These are phyloP conservation scores for Cornus kousa DNA, from an alignment of 148 eudicot species.

Conservation along the genomic window DNA sequence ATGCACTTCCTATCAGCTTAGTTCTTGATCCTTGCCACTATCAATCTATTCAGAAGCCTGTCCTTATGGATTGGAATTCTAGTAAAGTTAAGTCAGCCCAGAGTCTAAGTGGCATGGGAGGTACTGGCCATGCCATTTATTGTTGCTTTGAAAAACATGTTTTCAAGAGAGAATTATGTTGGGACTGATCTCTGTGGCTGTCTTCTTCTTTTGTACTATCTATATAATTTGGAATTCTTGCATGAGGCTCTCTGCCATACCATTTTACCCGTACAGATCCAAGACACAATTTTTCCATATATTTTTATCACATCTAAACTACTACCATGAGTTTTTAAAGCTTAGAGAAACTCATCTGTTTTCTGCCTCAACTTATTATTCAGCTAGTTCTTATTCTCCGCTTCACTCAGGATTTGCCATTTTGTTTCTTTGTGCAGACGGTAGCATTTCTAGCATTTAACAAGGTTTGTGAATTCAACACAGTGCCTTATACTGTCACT, in stretches of 20 bases:
- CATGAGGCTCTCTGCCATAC: conserved; percentile 88
- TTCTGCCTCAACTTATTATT: conserved; percentile 84
- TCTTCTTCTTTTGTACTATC: conserved; percentile 72
- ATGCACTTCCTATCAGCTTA: conserved; percentile 75
- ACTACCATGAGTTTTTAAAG: conserved; percentile 57
- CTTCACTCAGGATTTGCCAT: no score
- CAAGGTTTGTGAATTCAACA: conserved; percentile 48
- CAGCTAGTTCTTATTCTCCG: no score
- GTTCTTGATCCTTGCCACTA: conserved; percentile 80
- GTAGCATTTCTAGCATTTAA: conserved; percentile 96
- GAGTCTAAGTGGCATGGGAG: conserved; percentile 18
- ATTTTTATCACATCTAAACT: conserved; percentile 92
- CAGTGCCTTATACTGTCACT: no score
- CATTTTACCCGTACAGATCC: conserved; percentile 95
- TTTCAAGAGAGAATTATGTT: conserved; percentile 61
- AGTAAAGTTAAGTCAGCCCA: conserved; percentile 23
- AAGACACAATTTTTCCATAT: conserved; percentile 93
- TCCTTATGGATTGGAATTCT: conserved; percentile 58
- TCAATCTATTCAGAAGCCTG: conserved; percentile 62
- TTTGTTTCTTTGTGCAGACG: conserved; percentile 74
- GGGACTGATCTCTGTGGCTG: conserved; percentile 67
- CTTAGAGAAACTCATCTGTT: conserved; percentile 78
- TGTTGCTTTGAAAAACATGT: conserved; percentile 42
- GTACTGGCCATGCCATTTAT: conserved; percentile 12
- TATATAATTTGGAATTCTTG: conserved; percentile 86